These are phyloP conservation scores for Colletotrichum viniferum DNA, from an alignment of 2,329 filamentous ascomycete species.

Conservation along the genomic window DNA sequence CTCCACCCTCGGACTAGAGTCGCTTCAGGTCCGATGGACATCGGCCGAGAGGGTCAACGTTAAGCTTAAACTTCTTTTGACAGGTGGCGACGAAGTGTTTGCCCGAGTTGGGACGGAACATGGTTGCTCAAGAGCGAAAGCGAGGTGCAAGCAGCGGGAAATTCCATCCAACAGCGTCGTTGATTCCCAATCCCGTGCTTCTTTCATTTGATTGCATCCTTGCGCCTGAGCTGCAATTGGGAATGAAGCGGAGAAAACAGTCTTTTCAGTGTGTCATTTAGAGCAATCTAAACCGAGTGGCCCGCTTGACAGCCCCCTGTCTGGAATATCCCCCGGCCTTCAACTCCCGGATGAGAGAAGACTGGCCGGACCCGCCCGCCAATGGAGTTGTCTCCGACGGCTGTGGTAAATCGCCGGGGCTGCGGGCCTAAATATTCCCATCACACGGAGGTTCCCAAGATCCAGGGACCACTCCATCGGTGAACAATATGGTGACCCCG, in stretches of 20 bases:
- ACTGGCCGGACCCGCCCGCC: not conserved
- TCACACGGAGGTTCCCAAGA: not conserved
- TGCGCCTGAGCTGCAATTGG: not conserved
- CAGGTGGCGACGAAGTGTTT: not conserved
- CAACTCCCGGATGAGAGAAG: not conserved
- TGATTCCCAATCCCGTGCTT: not conserved
- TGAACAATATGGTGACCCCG: not conserved
- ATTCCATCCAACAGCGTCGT: not conserved
- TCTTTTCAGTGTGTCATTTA: not conserved
- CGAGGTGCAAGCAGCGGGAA: not conserved
- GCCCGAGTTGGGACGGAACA: not conserved
- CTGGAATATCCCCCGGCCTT: not conserved
- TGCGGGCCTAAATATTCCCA: not conserved
- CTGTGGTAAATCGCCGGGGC: not conserved
- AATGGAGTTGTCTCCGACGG: not conserved
- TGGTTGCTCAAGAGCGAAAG: not conserved
- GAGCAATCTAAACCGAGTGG: not conserved
- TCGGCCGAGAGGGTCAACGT: not conserved
- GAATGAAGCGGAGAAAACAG: not conserved
- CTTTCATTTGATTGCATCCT: conserved; percentile 1
- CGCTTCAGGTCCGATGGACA: not conserved
- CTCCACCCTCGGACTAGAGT: not conserved
- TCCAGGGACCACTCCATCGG: not conserved
- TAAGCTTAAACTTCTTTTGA: not conserved
- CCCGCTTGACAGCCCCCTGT: not conserved